Conservation (phyloP, 257 asterid genomes). For the Solanum bulbocastanum region DNA sequence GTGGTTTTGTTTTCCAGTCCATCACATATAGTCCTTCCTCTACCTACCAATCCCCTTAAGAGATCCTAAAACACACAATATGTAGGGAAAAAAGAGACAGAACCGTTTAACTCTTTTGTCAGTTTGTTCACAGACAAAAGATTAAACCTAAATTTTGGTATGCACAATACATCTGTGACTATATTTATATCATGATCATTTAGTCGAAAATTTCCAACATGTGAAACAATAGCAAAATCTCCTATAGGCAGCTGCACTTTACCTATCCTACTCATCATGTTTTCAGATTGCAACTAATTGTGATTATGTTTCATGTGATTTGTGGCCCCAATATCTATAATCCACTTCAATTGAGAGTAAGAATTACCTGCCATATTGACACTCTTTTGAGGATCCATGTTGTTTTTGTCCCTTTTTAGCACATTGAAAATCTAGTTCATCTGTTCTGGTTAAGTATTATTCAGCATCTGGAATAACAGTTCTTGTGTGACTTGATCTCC, state of each 20-base stretch:
- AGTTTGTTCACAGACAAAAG: neutral
- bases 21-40: too few species aligned
- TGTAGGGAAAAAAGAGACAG: neutral
- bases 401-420: too few species aligned
- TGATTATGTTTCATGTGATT: neutral
- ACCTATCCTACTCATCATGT: neutral
- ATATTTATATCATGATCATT: too few species aligned
- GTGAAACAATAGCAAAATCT: neutral
- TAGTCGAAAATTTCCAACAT: neutral
- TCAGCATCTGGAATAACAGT: fast-evolving
- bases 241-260: neutral
- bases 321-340: neutral
- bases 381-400: too few species aligned
- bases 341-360: neutral
- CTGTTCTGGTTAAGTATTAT: too few species aligned
- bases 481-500: too few species aligned
- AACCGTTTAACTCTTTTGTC: too few species aligned
- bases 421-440: too few species aligned
- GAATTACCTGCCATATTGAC: neutral
- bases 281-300: neutral
- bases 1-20: too few species aligned
- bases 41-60: too few species aligned
- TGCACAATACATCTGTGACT: neutral
- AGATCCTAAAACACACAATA: too few species aligned
- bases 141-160: neutral